phyloP scores from a whole-genome alignment of 2,329 filamentous ascomycete species.

The Pezicula carpinea region DNA sequence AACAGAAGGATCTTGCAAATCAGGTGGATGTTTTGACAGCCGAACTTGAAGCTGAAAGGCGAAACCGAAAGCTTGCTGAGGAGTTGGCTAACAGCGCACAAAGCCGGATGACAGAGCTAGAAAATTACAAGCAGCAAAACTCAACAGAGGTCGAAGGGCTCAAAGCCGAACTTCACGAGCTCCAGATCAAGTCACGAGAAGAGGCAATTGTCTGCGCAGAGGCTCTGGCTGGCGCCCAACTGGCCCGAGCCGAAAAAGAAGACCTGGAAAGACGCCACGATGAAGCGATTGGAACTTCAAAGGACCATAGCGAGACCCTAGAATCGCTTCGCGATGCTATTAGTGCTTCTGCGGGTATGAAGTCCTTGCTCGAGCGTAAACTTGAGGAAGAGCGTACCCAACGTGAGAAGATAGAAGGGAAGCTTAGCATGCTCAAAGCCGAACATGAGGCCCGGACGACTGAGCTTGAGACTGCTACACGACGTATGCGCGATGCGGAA shows the following conservation, averaged over 20 bases:
- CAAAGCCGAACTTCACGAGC: constrained; percentile 77
- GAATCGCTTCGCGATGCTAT: constrained; percentile 74
- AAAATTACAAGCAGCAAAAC: constrained; percentile 77
- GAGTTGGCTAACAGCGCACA: constrained; percentile 81
- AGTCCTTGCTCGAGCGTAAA: constrained; percentile 70
- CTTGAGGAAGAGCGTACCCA: constrained; percentile 77
- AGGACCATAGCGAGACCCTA: constrained; percentile 67
- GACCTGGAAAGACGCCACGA: constrained; percentile 68
- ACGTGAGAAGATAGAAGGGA: constrained; percentile 70
- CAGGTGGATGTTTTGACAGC: constrained; percentile 63
- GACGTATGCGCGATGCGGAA: constrained; percentile 78
- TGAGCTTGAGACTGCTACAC: constrained; percentile 70
- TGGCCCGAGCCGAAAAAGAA: constrained; percentile 82
- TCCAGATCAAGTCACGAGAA: constrained; percentile 74
- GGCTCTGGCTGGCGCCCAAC: constrained; percentile 66
- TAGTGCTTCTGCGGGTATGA: constrained; percentile 72
- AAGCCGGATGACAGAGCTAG: constrained; percentile 77
- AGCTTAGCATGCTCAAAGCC: constrained; percentile 68
- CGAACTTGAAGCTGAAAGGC: constrained; percentile 77
- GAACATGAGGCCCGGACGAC: constrained; percentile 78
- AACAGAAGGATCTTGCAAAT: constrained; percentile 77
- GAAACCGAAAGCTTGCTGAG: constrained; percentile 78
- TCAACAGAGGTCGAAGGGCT: constrained; percentile 81
- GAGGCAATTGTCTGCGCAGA: constrained; percentile 75
- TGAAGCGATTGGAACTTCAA: constrained; percentile 60